Evolutionary conservation across 495 filamentous ascomycete species (phyloP).

Genomic region (Astrothelium macrocarpum): DNA sequence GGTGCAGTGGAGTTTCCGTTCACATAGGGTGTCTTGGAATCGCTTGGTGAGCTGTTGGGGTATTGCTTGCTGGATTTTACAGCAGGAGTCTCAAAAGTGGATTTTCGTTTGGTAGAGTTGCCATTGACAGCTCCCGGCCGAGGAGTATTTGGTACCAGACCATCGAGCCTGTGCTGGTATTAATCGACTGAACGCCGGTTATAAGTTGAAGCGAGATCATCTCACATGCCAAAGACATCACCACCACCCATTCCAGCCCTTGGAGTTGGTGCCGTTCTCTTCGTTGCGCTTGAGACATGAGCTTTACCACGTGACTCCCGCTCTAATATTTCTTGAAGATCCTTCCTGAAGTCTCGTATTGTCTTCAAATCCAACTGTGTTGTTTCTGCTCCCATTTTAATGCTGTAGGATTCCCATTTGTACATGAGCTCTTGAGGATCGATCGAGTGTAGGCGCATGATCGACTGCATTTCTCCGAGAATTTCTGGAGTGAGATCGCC

Average conservation of each 20-base stretch:
- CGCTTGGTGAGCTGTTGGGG: slow-evolving; percentile 38
- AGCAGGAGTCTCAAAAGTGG: slow-evolving; percentile 48
- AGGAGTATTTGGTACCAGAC: slow-evolving; percentile 66
- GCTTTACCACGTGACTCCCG: slow-evolving; percentile 54
- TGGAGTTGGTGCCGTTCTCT: slow-evolving; percentile 56
- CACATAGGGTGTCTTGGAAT: slow-evolving; percentile 24
- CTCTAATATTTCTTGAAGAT: slow-evolving; percentile 75
- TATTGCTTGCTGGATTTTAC: slow-evolving; percentile 42
- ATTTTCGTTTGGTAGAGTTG: slow-evolving; percentile 52
- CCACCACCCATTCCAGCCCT: slow-evolving; percentile 44
- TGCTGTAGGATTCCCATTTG: slow-evolving; percentile 96
- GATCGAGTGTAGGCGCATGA: slow-evolving; percentile 70
- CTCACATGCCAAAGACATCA: slow-evolving; percentile 81
- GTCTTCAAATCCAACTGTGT: slow-evolving; percentile 59
- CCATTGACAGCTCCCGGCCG: slow-evolving; percentile 41
- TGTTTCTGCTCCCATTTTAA: slow-evolving; percentile 78
- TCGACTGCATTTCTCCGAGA: slow-evolving; percentile 66
- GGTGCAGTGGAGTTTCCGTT: slow-evolving; percentile 12
- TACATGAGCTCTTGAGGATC: slow-evolving; percentile 75
- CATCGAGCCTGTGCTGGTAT: slow-evolving; percentile 52
- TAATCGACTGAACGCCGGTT: background rate
- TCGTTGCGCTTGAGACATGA: slow-evolving; percentile 50
- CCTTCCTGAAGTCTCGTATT: slow-evolving; percentile 68
- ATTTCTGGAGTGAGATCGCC: slow-evolving; percentile 60
- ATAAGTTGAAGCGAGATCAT: background rate